Percentiles rank a stretch among this genome's conserved stretches.
Conservation (phyloP, 768 basidiomycete genomes). For the Termitomyces sp. region DNA sequence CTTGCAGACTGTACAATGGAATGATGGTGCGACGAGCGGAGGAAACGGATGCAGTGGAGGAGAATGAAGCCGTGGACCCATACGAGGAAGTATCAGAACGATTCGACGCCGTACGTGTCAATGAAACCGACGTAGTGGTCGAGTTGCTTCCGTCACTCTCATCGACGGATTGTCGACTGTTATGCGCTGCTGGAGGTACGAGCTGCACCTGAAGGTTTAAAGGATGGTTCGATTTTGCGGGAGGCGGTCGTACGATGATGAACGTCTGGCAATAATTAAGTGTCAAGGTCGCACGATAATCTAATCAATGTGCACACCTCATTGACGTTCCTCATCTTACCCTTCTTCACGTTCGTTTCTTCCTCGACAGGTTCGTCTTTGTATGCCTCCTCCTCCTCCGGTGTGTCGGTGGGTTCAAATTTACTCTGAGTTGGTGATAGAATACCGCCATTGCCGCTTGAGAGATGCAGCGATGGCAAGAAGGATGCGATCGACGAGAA, state of each 20-base stretch:
- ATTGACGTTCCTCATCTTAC: slow-evolving; percentile 39
- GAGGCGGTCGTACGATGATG: slow-evolving; percentile 9
- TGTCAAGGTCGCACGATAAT: slow-evolving; percentile 3
- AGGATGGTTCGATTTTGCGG: slow-evolving; percentile 10
- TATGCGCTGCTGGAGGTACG: slow-evolving; percentile 50
- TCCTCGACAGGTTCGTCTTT: slow-evolving; percentile 17
- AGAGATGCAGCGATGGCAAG: slow-evolving; percentile 15
- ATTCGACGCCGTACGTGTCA: slow-evolving; percentile 51
- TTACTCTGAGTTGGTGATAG: neutral
- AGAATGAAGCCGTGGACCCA: slow-evolving; percentile 34
- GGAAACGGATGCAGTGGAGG: slow-evolving; percentile 32
- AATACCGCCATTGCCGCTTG: slow-evolving; percentile 5
- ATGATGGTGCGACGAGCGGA: slow-evolving; percentile 71
- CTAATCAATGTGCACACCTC: slow-evolving; percentile 32
- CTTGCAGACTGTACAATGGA: slow-evolving; percentile 82
- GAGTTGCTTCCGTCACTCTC: slow-evolving; percentile 16
- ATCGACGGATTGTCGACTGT: slow-evolving; percentile 42
- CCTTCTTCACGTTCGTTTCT: slow-evolving; percentile 30
- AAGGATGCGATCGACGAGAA: slow-evolving; percentile 18
- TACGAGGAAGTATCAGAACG: slow-evolving; percentile 45
- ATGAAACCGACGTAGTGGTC: slow-evolving; percentile 18
- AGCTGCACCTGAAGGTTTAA: slow-evolving; percentile 14
- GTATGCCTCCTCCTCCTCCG: slow-evolving; percentile 17
- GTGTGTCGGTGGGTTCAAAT: slow-evolving; percentile 10
- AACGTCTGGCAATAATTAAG: slow-evolving; percentile 3